phyloP scores from a whole-genome alignment of 2,329 filamentous ascomycete species.

The Orbilia javanica region DNA sequence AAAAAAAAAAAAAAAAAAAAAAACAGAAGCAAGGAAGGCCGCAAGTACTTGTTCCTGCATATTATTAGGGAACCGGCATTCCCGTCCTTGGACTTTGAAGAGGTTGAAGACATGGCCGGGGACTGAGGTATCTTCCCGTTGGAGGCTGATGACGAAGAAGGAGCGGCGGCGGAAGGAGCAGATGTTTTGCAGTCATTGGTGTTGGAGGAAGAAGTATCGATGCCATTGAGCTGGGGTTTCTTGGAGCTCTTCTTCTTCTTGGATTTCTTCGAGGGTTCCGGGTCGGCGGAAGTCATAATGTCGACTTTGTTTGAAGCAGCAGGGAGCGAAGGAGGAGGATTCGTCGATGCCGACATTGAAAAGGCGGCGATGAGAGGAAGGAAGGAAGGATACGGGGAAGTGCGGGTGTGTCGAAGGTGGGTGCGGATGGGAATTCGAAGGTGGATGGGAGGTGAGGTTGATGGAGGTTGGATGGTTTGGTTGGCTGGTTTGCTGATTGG shows the following conservation, averaged over 20 bases:
- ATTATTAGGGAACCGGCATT: constrained; percentile 53
- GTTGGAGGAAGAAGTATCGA: constrained; percentile 43
- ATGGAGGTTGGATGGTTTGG: not conserved
- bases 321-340: constrained; percentile 35
- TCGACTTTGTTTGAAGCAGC: not conserved
- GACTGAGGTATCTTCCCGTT: constrained; percentile 54
- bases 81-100: constrained; percentile 55
- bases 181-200: constrained; percentile 7
- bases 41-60: constrained; percentile 56
- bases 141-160: constrained; percentile 31
- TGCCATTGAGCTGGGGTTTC: constrained; percentile 56
- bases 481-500: not conserved
- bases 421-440: too few relatives aligned
- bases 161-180: constrained; percentile 1
- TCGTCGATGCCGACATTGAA: constrained; percentile 20
- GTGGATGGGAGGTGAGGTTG: not conserved
- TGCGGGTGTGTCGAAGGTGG: not conserved
- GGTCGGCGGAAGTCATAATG: constrained; percentile 41
- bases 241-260: constrained; percentile 44
- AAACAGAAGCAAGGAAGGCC: not conserved
- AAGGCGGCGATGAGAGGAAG: not conserved
- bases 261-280: constrained; percentile 32
- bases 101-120: constrained; percentile 54
- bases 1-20: constrained; percentile 3
- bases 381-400: not conserved